These are phyloP conservation scores for Leucosporidium yakuticum DNA, from an alignment of 768 basidiomycete genomes.

Conservation along the genomic window DNA sequence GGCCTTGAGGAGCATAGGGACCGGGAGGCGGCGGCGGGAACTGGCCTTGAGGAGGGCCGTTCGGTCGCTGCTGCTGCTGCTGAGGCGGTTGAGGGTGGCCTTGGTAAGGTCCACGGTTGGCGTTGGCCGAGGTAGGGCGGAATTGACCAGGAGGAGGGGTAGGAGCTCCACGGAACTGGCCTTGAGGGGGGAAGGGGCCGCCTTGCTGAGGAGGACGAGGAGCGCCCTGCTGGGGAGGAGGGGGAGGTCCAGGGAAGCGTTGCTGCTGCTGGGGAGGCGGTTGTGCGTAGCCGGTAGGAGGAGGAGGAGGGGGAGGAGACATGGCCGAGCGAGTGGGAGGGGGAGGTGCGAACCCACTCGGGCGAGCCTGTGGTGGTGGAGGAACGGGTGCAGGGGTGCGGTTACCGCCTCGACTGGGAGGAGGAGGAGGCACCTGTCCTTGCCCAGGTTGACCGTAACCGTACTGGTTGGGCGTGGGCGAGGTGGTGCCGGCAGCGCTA, in stretches of 20 bases:
- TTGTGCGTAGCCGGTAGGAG: conserved; percentile 25
- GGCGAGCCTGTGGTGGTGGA: conserved; percentile 42
- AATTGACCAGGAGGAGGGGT: conserved; percentile 1
- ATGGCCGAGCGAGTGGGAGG: conserved; percentile 12
- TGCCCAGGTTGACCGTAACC: conserved; percentile 26
- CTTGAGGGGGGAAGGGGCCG: not conserved
- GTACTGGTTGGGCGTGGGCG: not conserved
- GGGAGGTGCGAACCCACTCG: not conserved
- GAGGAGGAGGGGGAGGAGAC: conserved; percentile 35
- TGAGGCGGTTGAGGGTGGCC: conserved; percentile 3
- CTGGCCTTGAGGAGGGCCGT: conserved; percentile 24
- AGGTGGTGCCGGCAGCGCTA: conserved; percentile 9
- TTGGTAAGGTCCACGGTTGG: not conserved
- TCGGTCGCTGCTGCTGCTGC: not conserved
- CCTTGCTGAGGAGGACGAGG: conserved; percentile 36
- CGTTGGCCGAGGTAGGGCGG: not conserved
- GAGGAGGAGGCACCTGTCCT: conserved; percentile 34
- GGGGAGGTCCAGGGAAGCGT: conserved; percentile 35
- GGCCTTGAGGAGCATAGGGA: not conserved
- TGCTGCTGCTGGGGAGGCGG: conserved; percentile 4
- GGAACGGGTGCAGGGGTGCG: conserved; percentile 42
- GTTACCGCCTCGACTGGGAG: conserved; percentile 50
- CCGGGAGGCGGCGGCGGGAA: conserved; percentile 42
- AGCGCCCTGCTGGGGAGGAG: conserved; percentile 33
- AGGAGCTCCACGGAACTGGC: conserved; percentile 4